These are phyloP conservation scores for Ilyonectria sp. DNA, from an alignment of 2,329 filamentous ascomycete genomes.

Conservation along the genomic window DNA sequence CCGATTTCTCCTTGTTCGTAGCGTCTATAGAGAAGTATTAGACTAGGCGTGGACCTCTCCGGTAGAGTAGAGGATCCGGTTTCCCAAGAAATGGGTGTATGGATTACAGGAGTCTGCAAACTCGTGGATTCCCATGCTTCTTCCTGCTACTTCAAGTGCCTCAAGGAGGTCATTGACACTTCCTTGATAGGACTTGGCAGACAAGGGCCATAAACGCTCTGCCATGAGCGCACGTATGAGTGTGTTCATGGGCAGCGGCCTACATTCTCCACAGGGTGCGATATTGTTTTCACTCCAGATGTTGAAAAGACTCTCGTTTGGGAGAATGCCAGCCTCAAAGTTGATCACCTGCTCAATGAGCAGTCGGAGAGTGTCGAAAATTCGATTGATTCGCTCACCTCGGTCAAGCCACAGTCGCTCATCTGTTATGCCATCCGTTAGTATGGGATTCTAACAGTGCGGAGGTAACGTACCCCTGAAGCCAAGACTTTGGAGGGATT, in stretches of 20 bases:
- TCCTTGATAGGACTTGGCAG: conserved; percentile 4
- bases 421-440: conserved; percentile 10
- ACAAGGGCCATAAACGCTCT: conserved; percentile 28
- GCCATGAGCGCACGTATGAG: conserved; percentile 21
- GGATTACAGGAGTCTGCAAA: conserved; percentile 22
- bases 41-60: background rate
- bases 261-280: conserved; percentile 28
- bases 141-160: conserved; percentile 8
- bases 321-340: conserved; percentile 30
- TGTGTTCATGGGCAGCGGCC: background rate
- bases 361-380: conserved; percentile 28
- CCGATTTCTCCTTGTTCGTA: background rate
- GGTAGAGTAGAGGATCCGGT: background rate
- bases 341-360: conserved; percentile 30
- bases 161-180: conserved; percentile 27
- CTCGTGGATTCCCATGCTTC: background rate
- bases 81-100: conserved; percentile 28
- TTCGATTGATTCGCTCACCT: conserved; percentile 20
- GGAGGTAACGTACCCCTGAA: conserved; percentile 7
- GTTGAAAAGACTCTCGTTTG: conserved; percentile 9
- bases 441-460: no score
- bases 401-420: background rate
- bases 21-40: background rate
- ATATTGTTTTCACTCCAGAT: conserved; percentile 23
- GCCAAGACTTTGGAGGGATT: background rate